Evolutionary conservation across 768 basidiomycete species (phyloP), one percentile per base, ranked within the genome.

Genomic region (Sporobolomyces phaffii): DNA sequence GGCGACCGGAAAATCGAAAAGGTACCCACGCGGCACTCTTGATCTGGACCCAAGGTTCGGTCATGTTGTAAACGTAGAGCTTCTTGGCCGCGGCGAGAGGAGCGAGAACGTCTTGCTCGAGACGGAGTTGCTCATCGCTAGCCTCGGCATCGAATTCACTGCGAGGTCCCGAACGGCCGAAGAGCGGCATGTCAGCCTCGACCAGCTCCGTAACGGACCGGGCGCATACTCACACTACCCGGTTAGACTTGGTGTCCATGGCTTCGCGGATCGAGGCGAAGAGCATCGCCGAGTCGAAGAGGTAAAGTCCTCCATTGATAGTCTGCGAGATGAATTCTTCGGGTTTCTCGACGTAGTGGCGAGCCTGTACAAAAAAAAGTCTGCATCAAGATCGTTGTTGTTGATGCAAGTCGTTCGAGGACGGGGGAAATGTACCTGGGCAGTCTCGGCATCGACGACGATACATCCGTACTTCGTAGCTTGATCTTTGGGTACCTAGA

Each of bases 51-150:
- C 80, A 81, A 68, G 78, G 79, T 40, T 78, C 75, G 20, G 68
- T 75, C 24, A 77, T 76, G 68, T 77, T 75, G 76, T 77, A 80
- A 3, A 79, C 80, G 66, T 75, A 80, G 54, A 81, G 77, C 75
- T 80, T 80, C 62, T 72, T 72, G 24, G 71, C 52, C 10, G 76
- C 75, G 4, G 79, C 79, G 11, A 81, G 73, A 14, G 80, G 80
- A 6, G 79, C 78, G 50, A 81, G 76, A 38, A 81, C 79, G 69
- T 81, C 80, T 71, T 80, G 80, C 68, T 81, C 80, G 26, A 81
- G 70, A 38, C 79, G 78, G 9, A 81, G 74, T 63, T 78, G 77
- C 51, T 81, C 80, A 69, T 80, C 79, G 77, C 63, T 80, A 75
- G 5, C 49, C 74, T 79, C 67, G 15, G 33, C 26, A 26, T 62